Evolutionary conservation across 257 asterid genomes (phyloP).

Genomic region (Gynochthodes officinalis): DNA sequence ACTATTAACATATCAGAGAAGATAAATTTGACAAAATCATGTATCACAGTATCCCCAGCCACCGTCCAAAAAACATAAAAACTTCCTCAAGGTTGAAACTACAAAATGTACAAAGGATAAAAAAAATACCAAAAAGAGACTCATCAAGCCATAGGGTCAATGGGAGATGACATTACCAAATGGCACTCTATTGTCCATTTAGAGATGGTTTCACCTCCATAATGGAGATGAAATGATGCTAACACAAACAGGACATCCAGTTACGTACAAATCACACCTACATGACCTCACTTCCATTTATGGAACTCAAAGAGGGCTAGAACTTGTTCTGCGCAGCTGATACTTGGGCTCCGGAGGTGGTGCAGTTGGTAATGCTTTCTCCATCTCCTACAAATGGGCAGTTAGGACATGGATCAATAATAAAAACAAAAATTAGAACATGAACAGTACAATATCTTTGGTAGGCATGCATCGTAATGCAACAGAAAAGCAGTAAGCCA

Average conservation of each 20-base stretch:
- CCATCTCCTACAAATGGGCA: conserved; percentile 32
- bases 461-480: too few relatives aligned
- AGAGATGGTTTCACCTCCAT: not conserved
- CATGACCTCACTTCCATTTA: conserved; percentile 11
- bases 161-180: not conserved
- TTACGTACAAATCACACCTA: conserved; percentile 15
- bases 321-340: conserved; percentile 48
- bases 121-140: not conserved
- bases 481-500: not conserved
- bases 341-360: conserved; percentile 44
- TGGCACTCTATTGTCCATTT: conserved; percentile 2
- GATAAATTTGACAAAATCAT: conserved; percentile 4
- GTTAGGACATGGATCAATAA: not conserved
- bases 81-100: conserved; percentile 6
- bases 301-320: conserved; percentile 32
- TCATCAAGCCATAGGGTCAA: not conserved
- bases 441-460: not conserved
- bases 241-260: conserved; percentile 8
- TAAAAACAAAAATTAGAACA: not conserved
- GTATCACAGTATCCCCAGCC: conserved; percentile 1
- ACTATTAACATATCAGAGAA: not conserved
- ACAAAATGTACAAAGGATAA: conserved; percentile 21
- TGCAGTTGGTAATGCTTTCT: conserved; percentile 28
- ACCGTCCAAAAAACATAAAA: not conserved
- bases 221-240: conserved; percentile 6